A percentile compares a stretch with the other conserved stretches of the same genome.
Conservation (phyloP, 495 filamentous ascomycete genomes). For the Sphaerosporella brunnea region DNA sequence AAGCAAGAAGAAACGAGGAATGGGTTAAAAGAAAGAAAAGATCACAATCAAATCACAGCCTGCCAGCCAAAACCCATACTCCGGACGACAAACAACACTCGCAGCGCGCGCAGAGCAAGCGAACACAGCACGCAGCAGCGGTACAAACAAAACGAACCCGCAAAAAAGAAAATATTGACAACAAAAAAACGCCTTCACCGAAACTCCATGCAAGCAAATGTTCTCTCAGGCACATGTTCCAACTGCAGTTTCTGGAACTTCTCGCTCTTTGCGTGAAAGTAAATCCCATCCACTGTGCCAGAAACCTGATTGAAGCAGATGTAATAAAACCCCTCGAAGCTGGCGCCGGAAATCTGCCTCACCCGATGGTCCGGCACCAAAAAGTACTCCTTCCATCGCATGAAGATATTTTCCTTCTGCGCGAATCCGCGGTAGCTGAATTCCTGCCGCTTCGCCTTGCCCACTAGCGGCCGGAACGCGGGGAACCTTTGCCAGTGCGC, state of each 20-base stretch:
- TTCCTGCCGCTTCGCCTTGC: constrained; percentile 43
- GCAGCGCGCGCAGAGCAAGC: no score
- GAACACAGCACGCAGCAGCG: no score
- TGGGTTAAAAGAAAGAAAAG: constrained; percentile 1
- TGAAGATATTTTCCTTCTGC: constrained; percentile 84
- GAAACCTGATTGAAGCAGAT: constrained; percentile 92
- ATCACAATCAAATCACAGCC: neutral
- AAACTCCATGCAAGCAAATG: constrained; percentile 81
- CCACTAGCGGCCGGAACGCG: constrained; percentile 61
- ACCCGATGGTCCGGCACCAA: constrained; percentile 91
- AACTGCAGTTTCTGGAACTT: constrained; percentile 93
- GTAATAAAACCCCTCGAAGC: constrained; percentile 98
- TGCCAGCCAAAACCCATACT: neutral
- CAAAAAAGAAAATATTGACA: no score
- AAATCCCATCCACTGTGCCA: constrained; percentile 77
- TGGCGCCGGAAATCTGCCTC: constrained; percentile 73
- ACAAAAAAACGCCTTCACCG: constrained; percentile 42
- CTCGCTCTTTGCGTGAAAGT: constrained; percentile 95
- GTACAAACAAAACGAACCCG: no score
- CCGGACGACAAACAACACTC: no score
- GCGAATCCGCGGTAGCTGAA: constrained; percentile 48
- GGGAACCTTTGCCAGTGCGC: constrained; percentile 86
- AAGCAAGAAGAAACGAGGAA: no score
- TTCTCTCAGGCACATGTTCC: constrained; percentile 74
- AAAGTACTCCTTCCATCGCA: constrained; percentile 99